Percentiles rank a stretch among this genome's conserved stretches.
phyloP scores from a whole-genome alignment of 2,329 filamentous ascomycete genomes.

The Diaporthe sp. region DNA sequence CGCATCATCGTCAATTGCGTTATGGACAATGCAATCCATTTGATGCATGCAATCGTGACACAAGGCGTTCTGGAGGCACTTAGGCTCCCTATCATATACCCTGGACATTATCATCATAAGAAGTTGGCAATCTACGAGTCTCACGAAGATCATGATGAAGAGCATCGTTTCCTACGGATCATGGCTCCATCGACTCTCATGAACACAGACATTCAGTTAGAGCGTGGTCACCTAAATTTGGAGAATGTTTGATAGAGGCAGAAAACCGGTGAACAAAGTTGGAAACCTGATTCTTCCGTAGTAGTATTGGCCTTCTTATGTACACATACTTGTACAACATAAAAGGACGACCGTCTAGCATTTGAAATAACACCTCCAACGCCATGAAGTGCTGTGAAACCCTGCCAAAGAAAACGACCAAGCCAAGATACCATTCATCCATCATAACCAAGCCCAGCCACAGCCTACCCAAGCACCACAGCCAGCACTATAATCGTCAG shows the following conservation, averaged over 20 bases:
- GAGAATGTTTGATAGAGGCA: not conserved
- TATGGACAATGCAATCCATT: too few relatives aligned
- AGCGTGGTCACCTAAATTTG: not conserved
- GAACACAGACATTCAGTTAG: too few relatives aligned
- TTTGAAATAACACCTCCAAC: not conserved
- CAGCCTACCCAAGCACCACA: conserved; percentile 76
- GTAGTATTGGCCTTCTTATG: conserved; percentile 14
- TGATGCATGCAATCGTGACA: not conserved
- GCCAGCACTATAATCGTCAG: conserved; percentile 91
- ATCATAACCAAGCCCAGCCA: conserved; percentile 25
- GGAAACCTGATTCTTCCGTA: not conserved
- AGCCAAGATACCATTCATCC: conserved; percentile 22
- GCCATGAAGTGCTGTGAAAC: conserved; percentile 5
- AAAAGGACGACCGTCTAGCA: not conserved
- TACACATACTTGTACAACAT: conserved; percentile 9
- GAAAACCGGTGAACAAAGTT: not conserved
- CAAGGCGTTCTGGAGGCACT: too few relatives aligned
- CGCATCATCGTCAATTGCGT: not conserved
- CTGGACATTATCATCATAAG: not conserved
- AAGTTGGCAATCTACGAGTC: not conserved
- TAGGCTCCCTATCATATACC: too few relatives aligned
- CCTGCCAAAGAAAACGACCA: conserved; percentile 19
- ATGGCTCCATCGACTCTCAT: not conserved
- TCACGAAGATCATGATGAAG: too few relatives aligned
- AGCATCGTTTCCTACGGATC: not conserved